Conservation (phyloP, 2,329 filamentous ascomycete species). For the Xylaria sp. region DNA sequence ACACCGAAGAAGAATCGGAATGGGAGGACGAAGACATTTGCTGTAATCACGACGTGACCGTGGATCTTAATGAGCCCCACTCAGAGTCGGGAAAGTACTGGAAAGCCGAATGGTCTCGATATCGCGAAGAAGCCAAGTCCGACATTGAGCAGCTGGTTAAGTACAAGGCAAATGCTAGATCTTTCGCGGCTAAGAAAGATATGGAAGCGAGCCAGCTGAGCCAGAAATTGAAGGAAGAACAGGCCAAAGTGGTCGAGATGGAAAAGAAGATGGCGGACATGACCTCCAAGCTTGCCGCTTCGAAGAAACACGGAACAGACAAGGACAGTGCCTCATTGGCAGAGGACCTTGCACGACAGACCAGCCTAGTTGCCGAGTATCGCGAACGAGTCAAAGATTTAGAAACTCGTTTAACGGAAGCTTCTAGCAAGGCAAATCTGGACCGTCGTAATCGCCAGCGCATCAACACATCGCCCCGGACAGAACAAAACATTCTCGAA, state of each 20-base stretch:
- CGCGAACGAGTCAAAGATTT: constrained; percentile 64
- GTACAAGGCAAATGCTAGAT: constrained; percentile 81
- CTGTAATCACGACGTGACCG: constrained; percentile 66
- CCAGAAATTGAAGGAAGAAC: constrained; percentile 70
- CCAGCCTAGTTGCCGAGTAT: constrained; percentile 62
- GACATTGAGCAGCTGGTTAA: constrained; percentile 79
- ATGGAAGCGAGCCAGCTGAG: constrained; percentile 69
- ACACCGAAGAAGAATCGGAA: constrained; percentile 57
- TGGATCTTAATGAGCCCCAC: constrained; percentile 74
- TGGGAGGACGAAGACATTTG: constrained; percentile 61
- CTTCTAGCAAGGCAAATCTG: constrained; percentile 44
- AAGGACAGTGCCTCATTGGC: constrained; percentile 55
- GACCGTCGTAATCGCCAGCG: constrained; percentile 43
- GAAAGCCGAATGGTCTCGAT: constrained; percentile 78
- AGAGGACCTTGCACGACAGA: constrained; percentile 63
- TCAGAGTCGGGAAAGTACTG: constrained; percentile 80
- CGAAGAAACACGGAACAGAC: constrained; percentile 46
- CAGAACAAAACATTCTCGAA: constrained; percentile 58
- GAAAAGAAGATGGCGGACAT: constrained; percentile 67
- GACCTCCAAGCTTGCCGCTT: constrained; percentile 58
- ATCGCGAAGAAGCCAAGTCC: constrained; percentile 72
- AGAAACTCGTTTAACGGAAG: constrained; percentile 55
- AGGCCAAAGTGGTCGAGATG: constrained; percentile 67
- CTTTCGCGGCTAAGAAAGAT: constrained; percentile 79
- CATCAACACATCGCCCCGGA: constrained; percentile 53